Evolutionary conservation across 2,329 filamentous ascomycete genomes (phyloP), one percentile per base, ranked within the genome.

Genomic region (Clarireedia homoeocarpa): DNA sequence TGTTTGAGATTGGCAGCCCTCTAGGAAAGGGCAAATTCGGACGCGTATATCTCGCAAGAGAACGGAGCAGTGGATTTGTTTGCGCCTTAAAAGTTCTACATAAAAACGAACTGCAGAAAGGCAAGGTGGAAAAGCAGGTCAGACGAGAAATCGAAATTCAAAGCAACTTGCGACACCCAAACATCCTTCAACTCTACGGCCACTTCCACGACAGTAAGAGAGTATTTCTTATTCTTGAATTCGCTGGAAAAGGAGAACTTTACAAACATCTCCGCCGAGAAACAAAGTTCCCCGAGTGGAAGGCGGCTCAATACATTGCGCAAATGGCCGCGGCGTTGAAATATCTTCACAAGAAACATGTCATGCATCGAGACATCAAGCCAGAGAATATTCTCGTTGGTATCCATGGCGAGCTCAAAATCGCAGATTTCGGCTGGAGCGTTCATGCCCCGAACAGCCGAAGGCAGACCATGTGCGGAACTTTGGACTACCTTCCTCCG

Each of bases 371-470:
- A 58, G 91, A 97, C 67, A 97, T 97, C 75, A 97, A 97, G 77
- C 91, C 91, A 2, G 91, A 97, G 74, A 97, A 97, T 68, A 97
- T 97, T 62, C 80, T 97, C 23, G 86, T 97, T 30, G 92, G 92
- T 14, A 91, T 97, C 58, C 92, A 97, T 69, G 94, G 91, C 63
- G 94, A 99, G 77, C 91, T 99, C 75, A 99, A 99, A 74, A 91
- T 99, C 68, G 95, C 90, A 4, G 94, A 99, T 72, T 99, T 97
- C 68, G 92, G 94, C 50, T 99, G 94, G 94, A 95, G 89, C 70
- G 94, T 97, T 4, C 94, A 99, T 72, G 94, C 94, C 5, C 94
- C 94, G 27, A 96, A 95, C 73, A 95, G 92, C 74, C 79, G 94
- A 64, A 81, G 94, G 60, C 87, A 91, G 68, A 99, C 94, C 55